Evolutionary conservation across 2,329 filamentous ascomycete species (phyloP).

Genomic region (Stachybotrys chlorohalonatus): DNA sequence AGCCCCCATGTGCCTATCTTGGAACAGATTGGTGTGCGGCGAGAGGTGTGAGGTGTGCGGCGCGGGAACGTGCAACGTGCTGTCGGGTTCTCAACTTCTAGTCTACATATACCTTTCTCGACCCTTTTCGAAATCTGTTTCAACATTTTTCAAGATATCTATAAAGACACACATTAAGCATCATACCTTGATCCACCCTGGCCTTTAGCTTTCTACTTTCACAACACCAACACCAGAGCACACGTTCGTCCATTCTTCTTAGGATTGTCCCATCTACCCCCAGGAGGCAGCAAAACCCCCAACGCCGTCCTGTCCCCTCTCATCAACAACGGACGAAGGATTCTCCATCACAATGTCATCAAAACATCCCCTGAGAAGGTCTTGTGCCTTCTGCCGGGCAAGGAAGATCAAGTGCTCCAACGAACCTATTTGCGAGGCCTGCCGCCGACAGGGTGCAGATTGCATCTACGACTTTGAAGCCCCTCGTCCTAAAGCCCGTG

Average conservation of each 20-base stretch:
- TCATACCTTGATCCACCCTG: too few species aligned
- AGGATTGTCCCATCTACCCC: too few species aligned
- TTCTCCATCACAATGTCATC: slow-evolving; percentile 14
- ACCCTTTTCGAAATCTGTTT: not conserved
- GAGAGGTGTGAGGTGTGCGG: not conserved
- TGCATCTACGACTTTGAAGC: slow-evolving; percentile 29
- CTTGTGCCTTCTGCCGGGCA: slow-evolving; percentile 26
- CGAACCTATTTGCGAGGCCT: slow-evolving; percentile 26
- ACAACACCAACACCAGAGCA: too few species aligned
- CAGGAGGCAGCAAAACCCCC: too few species aligned
- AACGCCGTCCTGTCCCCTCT: too few species aligned
- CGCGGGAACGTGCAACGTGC: not conserved
- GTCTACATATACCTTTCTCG: not conserved
- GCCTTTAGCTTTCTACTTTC: too few species aligned
- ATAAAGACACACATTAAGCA: not conserved
- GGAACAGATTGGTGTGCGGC: not conserved
- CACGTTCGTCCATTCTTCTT: too few species aligned
- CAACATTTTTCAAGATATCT: not conserved
- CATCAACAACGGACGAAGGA: too few species aligned
- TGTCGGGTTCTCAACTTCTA: not conserved
- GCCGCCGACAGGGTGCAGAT: slow-evolving; percentile 24
- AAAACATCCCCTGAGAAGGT: slow-evolving; percentile 23
- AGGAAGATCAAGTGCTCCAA: slow-evolving; percentile 29
- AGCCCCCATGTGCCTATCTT: not conserved
- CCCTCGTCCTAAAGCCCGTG: slow-evolving; percentile 17